phyloP scores from a whole-genome alignment of 169 alveolate genomes.

The Cyclospora cayetanensis region DNA sequence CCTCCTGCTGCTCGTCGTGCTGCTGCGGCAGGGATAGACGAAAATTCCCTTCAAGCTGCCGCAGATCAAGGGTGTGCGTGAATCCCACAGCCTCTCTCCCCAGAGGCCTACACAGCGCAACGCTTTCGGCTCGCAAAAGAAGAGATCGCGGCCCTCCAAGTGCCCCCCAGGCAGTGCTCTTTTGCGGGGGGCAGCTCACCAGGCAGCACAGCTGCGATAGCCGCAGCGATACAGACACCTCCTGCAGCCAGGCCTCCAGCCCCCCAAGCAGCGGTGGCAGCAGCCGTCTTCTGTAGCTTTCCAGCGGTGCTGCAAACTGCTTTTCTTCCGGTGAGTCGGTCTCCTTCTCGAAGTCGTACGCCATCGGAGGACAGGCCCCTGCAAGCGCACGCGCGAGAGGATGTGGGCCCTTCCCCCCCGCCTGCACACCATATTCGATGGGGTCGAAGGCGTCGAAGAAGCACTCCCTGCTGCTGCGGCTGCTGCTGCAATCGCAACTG shows the following conservation, averaged over 20 bases:
- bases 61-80: background rate
- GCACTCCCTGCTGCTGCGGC: conserved; percentile 50
- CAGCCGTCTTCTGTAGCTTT: background rate
- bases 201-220: background rate
- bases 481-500: conserved; percentile 10
- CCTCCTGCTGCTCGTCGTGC: conserved; percentile 23
- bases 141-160: background rate
- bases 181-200: background rate
- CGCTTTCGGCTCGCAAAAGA: background rate
- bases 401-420: too few species aligned
- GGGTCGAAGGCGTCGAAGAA: conserved; percentile 34
- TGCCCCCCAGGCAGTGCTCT: background rate
- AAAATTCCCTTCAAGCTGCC: background rate
- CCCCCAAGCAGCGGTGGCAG: background rate
- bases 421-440: background rate
- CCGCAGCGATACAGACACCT: background rate
- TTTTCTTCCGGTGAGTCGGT: too few species aligned
- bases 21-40: background rate
- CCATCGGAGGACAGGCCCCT: too few species aligned
- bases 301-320: background rate
- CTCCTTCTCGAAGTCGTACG: background rate
- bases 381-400: too few species aligned
- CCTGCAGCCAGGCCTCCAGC: background rate
- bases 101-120: background rate
- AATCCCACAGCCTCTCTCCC: background rate